Evolutionary conservation across 1,139 yeast species (phyloP).

Genomic region (Zygotorulaspora mrakii): DNA sequence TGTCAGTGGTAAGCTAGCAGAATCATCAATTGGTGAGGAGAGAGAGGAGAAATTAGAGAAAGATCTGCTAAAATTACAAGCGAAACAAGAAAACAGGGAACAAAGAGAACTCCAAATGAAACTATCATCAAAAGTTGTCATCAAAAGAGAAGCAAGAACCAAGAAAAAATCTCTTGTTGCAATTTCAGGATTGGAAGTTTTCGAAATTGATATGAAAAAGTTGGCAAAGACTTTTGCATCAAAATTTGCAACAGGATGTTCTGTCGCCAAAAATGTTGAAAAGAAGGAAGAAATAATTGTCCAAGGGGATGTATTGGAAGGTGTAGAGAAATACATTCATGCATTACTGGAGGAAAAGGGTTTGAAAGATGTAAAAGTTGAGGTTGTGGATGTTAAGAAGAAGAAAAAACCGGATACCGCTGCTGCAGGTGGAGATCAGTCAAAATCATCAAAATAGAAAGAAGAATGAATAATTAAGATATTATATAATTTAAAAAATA

Average conservation of each 20-base stretch:
- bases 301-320: conserved; percentile 95
- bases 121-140: conserved; percentile 70
- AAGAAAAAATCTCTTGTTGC: conserved; percentile 86
- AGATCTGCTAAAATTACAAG: conserved; percentile 79
- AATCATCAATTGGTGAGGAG: conserved; percentile 45
- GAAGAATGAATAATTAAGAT: too few relatives aligned
- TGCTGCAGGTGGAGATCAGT: background rate
- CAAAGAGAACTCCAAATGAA: conserved; percentile 81
- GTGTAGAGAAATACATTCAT: conserved; percentile 73
- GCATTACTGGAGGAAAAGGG: conserved; percentile 78
- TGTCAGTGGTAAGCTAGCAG: conserved; percentile 28
- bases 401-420: conserved; percentile 46
- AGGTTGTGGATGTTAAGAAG: conserved; percentile 77
- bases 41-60: conserved; percentile 78
- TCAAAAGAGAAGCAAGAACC: conserved; percentile 87
- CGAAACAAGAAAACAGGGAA: conserved; percentile 83
- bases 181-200: conserved; percentile 82
- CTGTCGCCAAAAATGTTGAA: conserved; percentile 88
- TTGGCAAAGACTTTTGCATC: conserved; percentile 89
- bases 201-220: conserved; percentile 85
- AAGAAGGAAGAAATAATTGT: conserved; percentile 88
- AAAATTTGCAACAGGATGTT: conserved; percentile 94
- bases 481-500: too few relatives aligned
- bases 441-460: background rate
- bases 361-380: conserved; percentile 78